Base-by-base conservation (phyloP, 495 filamentous ascomycete species). In the Xylaria palmicola region DNA sequence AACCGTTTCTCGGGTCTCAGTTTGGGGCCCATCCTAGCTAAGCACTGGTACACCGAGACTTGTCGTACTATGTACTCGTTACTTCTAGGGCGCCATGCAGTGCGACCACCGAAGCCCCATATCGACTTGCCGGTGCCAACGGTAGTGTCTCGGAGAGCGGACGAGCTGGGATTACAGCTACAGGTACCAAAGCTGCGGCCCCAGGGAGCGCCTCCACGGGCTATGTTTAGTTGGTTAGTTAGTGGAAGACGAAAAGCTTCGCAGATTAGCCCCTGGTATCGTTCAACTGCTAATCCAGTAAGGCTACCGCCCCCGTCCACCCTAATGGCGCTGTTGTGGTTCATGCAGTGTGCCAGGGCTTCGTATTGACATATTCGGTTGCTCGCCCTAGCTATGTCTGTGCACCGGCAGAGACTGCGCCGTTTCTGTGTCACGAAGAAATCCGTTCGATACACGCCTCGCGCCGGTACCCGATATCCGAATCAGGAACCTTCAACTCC, bases 1-100 rank as follows among this genome's bases (percentile, higher is more conserved):
- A 55, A 61, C 40, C 59, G 22, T 61, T 55, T 48, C 59, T 47
- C 50, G 59, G 59, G 41, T 53, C 59, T 55, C 50, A 55, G 27
- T 15, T 54, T 30, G 47, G 40, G 58, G 29, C 12, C 15, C 39
- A 60, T 53, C 58, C 49, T 36, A 45, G 50, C 50, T 39, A n/a
- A 45, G 27, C 37, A 37, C 45, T 52, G 39, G 59, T 52, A 48
- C 49, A 19, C n/a, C n/a, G n/a, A n/a, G n/a, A n/a, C n/a, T n/a
- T n/a, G n/a, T n/a, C n/a, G n/a, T n/a, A 47, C 39, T 27, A 34
- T 48, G 49, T 44, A 47, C 50, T 39, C 24, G 43, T 39, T 61
- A 43, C 40, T 20, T 34, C 48, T 39, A 50, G 45, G n/a, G 40
- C 17, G 39, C 19, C 48, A 48, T 48, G 49, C 59, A 55, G 48